phyloP scores from a whole-genome alignment of 2,329 filamentous ascomycete species.

The Tolypocladium ovalisporum region DNA sequence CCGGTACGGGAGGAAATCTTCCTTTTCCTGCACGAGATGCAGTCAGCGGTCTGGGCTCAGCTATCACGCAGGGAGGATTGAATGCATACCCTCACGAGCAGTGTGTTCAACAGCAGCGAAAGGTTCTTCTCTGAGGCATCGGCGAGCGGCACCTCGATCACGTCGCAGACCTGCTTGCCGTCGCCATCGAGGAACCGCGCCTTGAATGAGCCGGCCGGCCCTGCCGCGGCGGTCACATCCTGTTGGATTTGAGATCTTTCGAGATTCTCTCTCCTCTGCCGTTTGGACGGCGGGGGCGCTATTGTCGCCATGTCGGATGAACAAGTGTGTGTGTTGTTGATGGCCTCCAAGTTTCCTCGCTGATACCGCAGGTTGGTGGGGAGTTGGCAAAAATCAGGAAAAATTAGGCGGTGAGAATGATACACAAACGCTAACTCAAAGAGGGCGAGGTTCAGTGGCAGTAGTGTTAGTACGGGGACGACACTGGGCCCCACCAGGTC shows the following conservation, averaged over 20 bases:
- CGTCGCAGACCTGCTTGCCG: constrained; percentile 59
- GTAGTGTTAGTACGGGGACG: background rate
- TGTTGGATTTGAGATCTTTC: constrained; percentile 66
- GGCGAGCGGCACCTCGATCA: constrained; percentile 65
- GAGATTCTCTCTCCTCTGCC: constrained; percentile 66
- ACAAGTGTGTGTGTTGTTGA: background rate
- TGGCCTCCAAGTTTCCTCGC: background rate
- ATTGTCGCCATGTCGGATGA: constrained; percentile 59
- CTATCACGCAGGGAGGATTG: background rate
- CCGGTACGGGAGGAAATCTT: constrained; percentile 50
- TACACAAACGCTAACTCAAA: background rate
- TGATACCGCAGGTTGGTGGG: background rate
- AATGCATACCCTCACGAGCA: constrained; percentile 58
- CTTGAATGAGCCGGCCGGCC: constrained; percentile 65
- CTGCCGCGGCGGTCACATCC: constrained; percentile 57
- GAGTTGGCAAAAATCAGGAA: constrained; percentile 12
- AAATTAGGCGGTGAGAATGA: constrained; percentile 15
- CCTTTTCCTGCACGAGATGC: constrained; percentile 29
- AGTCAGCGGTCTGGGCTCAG: background rate
- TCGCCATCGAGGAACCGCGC: constrained; percentile 81
- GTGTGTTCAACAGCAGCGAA: constrained; percentile 73
- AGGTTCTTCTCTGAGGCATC: constrained; percentile 85
- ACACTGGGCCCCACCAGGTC: background rate
- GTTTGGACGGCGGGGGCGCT: constrained; percentile 75
- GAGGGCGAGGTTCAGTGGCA: too few relatives aligned